Percentiles rank a stretch among this genome's conserved stretches.
Evolutionary conservation across 2,329 filamentous ascomycete genomes (phyloP).

Genomic region (Epicoccum sorghinum): DNA sequence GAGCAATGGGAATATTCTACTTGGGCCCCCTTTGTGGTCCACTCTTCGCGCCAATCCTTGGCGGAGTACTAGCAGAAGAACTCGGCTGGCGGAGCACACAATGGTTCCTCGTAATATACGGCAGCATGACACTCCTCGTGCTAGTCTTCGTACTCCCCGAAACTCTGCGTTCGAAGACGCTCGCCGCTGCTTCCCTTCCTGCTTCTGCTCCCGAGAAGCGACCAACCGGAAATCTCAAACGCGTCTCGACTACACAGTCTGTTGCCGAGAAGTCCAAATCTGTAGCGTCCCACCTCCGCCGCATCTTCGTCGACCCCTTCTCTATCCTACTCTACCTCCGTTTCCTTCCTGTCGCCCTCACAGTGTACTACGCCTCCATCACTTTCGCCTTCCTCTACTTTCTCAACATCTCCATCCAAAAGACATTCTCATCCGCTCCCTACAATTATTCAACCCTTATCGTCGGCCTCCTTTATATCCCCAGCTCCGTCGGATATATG

Average conservation of each 20-base stretch:
- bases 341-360: conserved; percentile 46
- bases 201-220: conserved; percentile 2
- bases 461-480: conserved; percentile 48
- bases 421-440: conserved; percentile 40
- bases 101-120: conserved; percentile 49
- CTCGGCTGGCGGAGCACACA: conserved; percentile 49
- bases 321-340: conserved; percentile 46
- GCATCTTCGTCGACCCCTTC: conserved; percentile 49
- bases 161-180: conserved; percentile 42
- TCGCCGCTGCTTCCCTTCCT: conserved; percentile 17
- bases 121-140: conserved; percentile 37
- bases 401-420: conserved; percentile 49
- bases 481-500: conserved; percentile 45
- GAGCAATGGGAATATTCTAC: conserved; percentile 50
- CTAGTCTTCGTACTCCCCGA: conserved; percentile 46
- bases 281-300: conserved; percentile 33
- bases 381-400: conserved; percentile 48
- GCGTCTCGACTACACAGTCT: conserved; percentile 16
- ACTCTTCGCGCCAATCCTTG: conserved; percentile 47
- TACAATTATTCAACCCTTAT: conserved; percentile 47
- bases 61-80: conserved; percentile 39
- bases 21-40: conserved; percentile 48
- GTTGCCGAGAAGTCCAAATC: conserved; percentile 41
- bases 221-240: conserved; percentile 3
- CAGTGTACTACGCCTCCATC: conserved; percentile 50